Base-by-base conservation (phyloP, 2,329 filamentous ascomycete genomes). In the Karstenula rhodostoma region DNA sequence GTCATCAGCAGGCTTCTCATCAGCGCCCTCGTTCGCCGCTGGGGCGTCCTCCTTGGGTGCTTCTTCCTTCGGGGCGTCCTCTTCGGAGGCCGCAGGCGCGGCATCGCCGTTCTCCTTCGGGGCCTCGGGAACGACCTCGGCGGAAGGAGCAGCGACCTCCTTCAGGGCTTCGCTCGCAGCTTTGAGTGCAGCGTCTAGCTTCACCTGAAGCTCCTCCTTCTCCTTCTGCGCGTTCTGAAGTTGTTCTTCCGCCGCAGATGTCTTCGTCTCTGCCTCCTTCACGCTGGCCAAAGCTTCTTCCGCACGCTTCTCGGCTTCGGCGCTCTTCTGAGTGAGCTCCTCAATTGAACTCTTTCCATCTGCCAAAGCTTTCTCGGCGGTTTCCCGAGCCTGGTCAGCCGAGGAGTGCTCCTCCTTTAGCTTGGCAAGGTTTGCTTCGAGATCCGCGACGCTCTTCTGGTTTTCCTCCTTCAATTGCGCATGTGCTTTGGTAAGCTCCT, bases 391-490 rank as follows among this genome's bases (percentile, higher is more conserved):
- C n/a, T 54, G 37, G 15, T 19, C 51, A 32, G 51, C 23, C 35
- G 51, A 54, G 12, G 27, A 54, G 25, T 29, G 12, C 6, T 54
- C 23, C 17, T 54, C 51, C 25, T 54, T 54, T n/a, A 32, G 13
- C 27, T 44, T 29, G 15, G 51, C 51, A 17, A 54, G 51, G 51
- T 25, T 43, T 1, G 37, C 25, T 9, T 54, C 51, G 0, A 54
- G n/a, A 6, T 54, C 95, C 3, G 51, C 51, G 23, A 43, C 51
- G 3, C 19, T 17, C 37, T 54, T 54, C 35, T 29, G 19, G 6
- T 44, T 43, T 37, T 54, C 49, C 23, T 52, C 51, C 25, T 54
- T 54, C 23, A 54, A 19, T 23, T 15, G 27, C 17, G 32, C 35
- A 22, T 32, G 51, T 25, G 23, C 37, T 37, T 54, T 54, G 33